Percentiles rank a stretch among this genome's conserved stretches.
Conservation (phyloP, 73 alveolate species). For the Paramecium octaurelia region DNA sequence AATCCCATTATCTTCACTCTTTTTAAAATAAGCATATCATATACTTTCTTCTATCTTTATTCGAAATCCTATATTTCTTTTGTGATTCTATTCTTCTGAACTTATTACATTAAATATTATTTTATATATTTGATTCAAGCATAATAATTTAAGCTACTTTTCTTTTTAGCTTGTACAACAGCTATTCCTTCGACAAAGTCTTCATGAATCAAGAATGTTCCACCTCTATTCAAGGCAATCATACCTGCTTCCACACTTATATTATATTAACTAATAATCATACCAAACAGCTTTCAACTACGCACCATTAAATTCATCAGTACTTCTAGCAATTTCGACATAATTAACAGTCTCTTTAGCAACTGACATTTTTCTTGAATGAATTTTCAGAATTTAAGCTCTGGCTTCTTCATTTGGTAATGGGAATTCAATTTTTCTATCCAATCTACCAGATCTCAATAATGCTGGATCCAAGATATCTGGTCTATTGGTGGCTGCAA, state of each 20-base stretch:
- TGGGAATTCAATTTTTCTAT: conserved; percentile 99
- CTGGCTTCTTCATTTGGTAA: conserved; percentile 99
- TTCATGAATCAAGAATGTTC: conserved; percentile 60
- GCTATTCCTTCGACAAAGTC: conserved; percentile 63
- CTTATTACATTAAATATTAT: not conserved
- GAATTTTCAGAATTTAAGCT: conserved; percentile 97
- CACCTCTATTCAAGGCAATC: conserved; percentile 60
- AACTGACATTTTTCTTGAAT: conserved; percentile 98
- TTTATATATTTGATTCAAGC: conserved; percentile 41
- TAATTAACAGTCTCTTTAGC: conserved; percentile 77
- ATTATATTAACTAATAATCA: not conserved
- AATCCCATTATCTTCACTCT: conserved; percentile 55
- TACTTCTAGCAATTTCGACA: conserved; percentile 62
- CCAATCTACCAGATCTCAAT: conserved; percentile 99
- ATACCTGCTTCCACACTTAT: conserved; percentile 63
- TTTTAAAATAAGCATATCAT: not conserved
- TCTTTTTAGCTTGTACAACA: conserved; percentile 61
- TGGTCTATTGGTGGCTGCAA: conserved; percentile 92
- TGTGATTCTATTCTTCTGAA: conserved; percentile 21
- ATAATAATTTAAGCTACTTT: conserved; percentile 57
- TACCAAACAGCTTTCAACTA: conserved; percentile 61
- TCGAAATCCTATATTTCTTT: conserved; percentile 44
- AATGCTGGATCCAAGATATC: conserved; percentile 99
- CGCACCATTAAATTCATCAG: conserved; percentile 63
- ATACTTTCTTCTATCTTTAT: conserved; percentile 13